Evolutionary conservation across 2,329 filamentous ascomycete genomes (phyloP).

Genomic region (Stachybotrys chartarum): DNA sequence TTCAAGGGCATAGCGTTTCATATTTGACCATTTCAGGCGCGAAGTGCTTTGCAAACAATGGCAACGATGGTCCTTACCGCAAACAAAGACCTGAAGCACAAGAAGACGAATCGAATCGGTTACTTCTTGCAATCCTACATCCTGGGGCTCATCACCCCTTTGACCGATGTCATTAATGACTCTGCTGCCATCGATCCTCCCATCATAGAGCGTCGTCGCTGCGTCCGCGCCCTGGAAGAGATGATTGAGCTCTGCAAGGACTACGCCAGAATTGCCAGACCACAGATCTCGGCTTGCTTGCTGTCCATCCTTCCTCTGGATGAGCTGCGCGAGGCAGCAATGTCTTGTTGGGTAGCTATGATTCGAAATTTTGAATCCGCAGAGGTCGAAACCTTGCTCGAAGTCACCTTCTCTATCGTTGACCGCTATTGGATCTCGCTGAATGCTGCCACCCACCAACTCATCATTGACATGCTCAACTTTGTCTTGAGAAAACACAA

Average conservation of each 20-base stretch:
- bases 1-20: not conserved
- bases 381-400: slow-evolving; percentile 72
- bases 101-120: slow-evolving; percentile 52
- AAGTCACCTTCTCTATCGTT: slow-evolving; percentile 85
- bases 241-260: slow-evolving; percentile 72
- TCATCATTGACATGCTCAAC: slow-evolving; percentile 56
- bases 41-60: slow-evolving; percentile 40
- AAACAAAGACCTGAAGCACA: slow-evolving; percentile 35
- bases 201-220: slow-evolving; percentile 64
- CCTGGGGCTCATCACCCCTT: slow-evolving; percentile 76
- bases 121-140: slow-evolving; percentile 77
- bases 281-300: slow-evolving; percentile 91
- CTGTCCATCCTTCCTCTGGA: slow-evolving; percentile 73
- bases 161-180: slow-evolving; percentile 75
- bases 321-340: slow-evolving; percentile 69
- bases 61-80: slow-evolving; percentile 30
- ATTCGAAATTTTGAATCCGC: slow-evolving; percentile 67
- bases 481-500: slow-evolving; percentile 59
- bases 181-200: slow-evolving; percentile 43
- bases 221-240: slow-evolving; percentile 77
- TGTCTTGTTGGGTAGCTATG: slow-evolving; percentile 78
- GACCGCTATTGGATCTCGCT: slow-evolving; percentile 72
- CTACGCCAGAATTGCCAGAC: slow-evolving; percentile 71
- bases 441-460: slow-evolving; percentile 49
- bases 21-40: slow-evolving; percentile 31